Base-by-base conservation (phyloP, 2,329 filamentous ascomycete species). In the Diaporthe nobilis region DNA sequence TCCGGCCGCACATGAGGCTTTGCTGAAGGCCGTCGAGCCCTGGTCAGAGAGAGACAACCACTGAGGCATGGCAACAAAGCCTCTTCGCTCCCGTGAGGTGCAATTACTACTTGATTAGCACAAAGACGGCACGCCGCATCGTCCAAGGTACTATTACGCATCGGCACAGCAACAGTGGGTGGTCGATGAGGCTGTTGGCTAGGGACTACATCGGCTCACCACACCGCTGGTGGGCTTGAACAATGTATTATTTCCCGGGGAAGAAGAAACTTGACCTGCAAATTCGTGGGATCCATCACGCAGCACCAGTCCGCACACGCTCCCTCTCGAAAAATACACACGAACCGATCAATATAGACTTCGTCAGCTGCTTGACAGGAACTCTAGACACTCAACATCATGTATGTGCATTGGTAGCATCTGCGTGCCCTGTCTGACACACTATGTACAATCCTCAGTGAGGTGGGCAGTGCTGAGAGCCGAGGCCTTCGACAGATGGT, bases 21-120 rank as follows among this genome's bases (percentile, higher is more conserved):
- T 88, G 53, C 76, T 89, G 3, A 83, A 87, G 77, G 86, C 81
- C 34, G 70, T 84, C 58, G 82, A 83, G 77, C 85, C 84, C 9
- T 88, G 86, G 85, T 78, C 82, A 12, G 82, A 85, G 80, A 83
- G 86, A 63, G 80, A 84, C 71, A 79, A 84, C 71, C 77, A 86
- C 57, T 88, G 63, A 77, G 49, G 6, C 25, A 37, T 7, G 5
- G 4, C 12, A 22, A 20, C 4, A 3, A 22, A 37, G 4, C 5
- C 20, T 47, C 44, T 15, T 10, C 25, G 51, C 17, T 57, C 53
- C 53, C 25, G 8, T 57, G 13, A 17, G 12, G 12, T 20, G 28
- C 28, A 34, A 34, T 22, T 8, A 22, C 7, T 47, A 6, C 44
- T 22, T 31, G 7, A 20, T 34, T 2, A 70, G 65, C 34, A 65